phyloP scores from a whole-genome alignment of 495 filamentous ascomycete genomes.

The Echria macrotheca region DNA sequence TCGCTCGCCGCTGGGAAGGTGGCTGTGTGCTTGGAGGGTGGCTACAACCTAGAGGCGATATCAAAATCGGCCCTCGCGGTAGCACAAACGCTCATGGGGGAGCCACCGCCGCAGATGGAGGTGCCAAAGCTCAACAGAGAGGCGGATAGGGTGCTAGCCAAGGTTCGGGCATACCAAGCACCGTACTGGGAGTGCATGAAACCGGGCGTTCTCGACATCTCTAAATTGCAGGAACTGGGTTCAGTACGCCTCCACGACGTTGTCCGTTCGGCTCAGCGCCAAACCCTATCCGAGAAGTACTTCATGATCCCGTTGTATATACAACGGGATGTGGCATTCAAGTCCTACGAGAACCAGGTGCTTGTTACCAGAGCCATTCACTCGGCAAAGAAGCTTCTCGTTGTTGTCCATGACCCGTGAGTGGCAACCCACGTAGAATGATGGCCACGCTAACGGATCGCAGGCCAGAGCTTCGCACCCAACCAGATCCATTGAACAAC shows the following conservation, averaged over 20 bases:
- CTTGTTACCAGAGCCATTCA: slow-evolving; percentile 58
- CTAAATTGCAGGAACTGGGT: slow-evolving; percentile 30
- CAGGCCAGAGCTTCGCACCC: slow-evolving; percentile 66
- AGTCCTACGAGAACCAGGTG: slow-evolving; percentile 83
- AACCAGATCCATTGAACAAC: slow-evolving; percentile 62
- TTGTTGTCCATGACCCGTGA: slow-evolving; percentile 81
- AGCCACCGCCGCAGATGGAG: slow-evolving; percentile 70
- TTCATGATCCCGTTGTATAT: slow-evolving; percentile 73
- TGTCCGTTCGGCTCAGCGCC: slow-evolving; percentile 66
- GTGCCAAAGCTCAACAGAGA: slow-evolving; percentile 44
- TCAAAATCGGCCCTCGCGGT: slow-evolving; percentile 88
- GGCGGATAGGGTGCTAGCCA: slow-evolving; percentile 44
- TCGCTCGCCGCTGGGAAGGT: slow-evolving; percentile 86
- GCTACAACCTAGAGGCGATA: slow-evolving; percentile 91
- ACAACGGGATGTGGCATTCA: slow-evolving; percentile 61
- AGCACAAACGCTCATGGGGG: slow-evolving; percentile 87
- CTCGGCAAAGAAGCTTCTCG: slow-evolving; percentile 48
- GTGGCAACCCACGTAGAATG: slow-evolving; percentile 19
- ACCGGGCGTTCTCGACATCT: slow-evolving; percentile 41
- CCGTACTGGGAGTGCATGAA: slow-evolving; percentile 60
- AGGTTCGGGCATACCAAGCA: slow-evolving; percentile 48
- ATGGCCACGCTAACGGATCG: slow-evolving; percentile 3
- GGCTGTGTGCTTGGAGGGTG: slow-evolving; percentile 88
- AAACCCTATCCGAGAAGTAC: slow-evolving; percentile 60
- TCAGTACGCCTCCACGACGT: slow-evolving; percentile 53